Base-by-base conservation (phyloP, 257 asterid genomes). In the Sherardia arvensis region DNA sequence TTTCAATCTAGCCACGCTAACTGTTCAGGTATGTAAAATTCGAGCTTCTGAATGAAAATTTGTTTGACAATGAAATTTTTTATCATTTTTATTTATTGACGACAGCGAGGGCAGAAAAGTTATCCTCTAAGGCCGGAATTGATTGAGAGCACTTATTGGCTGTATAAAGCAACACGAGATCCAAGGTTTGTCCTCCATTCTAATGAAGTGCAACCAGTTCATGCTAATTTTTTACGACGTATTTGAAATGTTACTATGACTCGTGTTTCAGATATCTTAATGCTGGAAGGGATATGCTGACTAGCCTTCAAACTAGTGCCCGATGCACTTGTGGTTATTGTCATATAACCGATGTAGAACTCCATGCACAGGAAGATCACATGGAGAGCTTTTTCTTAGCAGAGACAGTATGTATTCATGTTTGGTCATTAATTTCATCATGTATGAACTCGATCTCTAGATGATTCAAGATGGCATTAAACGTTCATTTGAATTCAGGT, bases 371-470 rank as follows among this genome's bases (percentile, higher is more conserved):
- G 77, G 99, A 93, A 81, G 97, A 93, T 79, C 91, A 85, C 79
- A 93, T 93, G 99, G 99, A 93, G 77, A 93, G 99, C 82, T 93
- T 93, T 77, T 93, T 93, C 78, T 83, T 93, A 81, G 97, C 99
- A 0, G 99, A 93, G 82, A 93, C 99, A 57, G 99, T 89, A 81
- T 71, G 95, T 65, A 53, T 59, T 59, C 47, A 59, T 59, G 8
- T 18, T 57, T 22, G 17, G 34, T 53, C 23, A 55, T 55, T 55
- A 3, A 4, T 32, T 32, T 51, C 11, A 33, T 17, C 62, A 53
- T 59, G 34, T 38, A 63, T 43, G 17, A 43, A 14, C 36, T 40
- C n/a, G 40, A 11, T 34, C 30, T 20, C 25, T 29, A 6, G 63
- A 38, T 62, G 8, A 18, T 49, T 53, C 51, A 26, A 28, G 38